phyloP scores from a whole-genome alignment of 1,284 basidiomycete species.

The Austroboletus novae-zelandiae region DNA sequence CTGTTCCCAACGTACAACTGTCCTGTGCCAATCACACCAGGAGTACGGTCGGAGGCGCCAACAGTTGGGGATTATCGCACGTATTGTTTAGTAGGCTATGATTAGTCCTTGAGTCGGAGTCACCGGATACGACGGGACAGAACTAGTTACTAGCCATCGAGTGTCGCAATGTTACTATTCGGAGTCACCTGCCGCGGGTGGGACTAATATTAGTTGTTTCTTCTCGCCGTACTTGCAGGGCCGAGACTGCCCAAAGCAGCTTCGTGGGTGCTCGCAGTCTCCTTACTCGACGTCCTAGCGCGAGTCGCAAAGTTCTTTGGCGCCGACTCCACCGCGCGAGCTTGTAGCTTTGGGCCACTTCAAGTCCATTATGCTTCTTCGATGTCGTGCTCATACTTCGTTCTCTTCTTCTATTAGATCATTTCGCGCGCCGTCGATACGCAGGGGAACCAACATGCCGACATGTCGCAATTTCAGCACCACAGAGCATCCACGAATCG shows the following conservation, averaged over 20 bases:
- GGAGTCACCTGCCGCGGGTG: too few species aligned
- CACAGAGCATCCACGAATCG: background rate
- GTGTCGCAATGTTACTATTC: too few species aligned
- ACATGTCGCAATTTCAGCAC: slow-evolving; percentile 9
- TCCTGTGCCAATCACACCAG: too few species aligned
- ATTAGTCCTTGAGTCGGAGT: too few species aligned
- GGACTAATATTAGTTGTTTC: too few species aligned
- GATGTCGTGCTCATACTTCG: slow-evolving; percentile 1
- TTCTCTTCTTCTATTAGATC: slow-evolving; percentile 2
- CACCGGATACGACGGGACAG: too few species aligned
- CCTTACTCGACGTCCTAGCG: background rate
- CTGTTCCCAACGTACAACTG: too few species aligned
- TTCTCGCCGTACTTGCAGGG: background rate
- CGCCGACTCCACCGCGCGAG: background rate
- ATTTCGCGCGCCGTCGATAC: slow-evolving; percentile 1
- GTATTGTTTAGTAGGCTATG: too few species aligned
- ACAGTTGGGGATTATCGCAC: too few species aligned
- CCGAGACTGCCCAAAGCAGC: background rate
- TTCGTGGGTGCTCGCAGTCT: slow-evolving; percentile 4
- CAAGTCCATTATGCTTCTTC: slow-evolving; percentile 18
- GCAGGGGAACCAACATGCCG: background rate
- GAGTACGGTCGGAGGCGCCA: too few species aligned
- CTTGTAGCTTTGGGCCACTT: background rate
- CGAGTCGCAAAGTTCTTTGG: background rate
- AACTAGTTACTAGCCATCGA: too few species aligned